Evolutionary conservation across 768 basidiomycete genomes (phyloP).

Genomic region (Suillus alpinus): DNA sequence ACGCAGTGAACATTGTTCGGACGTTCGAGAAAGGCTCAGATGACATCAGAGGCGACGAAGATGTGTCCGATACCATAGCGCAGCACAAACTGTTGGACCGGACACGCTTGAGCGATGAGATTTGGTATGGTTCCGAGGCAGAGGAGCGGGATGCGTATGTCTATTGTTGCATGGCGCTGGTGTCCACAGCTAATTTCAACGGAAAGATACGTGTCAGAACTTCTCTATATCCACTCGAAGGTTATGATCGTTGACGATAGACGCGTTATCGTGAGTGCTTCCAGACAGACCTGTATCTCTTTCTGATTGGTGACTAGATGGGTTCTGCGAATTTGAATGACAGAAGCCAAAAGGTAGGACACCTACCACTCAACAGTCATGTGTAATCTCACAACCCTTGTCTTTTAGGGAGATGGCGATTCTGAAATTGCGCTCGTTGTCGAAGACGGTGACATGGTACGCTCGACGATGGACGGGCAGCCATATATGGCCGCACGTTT

Average conservation of each 20-base stretch:
- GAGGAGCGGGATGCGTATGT: slow-evolving; percentile 82
- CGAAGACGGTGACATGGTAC: slow-evolving; percentile 81
- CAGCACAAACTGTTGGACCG: slow-evolving; percentile 74
- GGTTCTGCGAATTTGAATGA: slow-evolving; percentile 95
- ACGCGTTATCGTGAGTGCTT: slow-evolving; percentile 71
- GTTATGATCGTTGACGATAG: slow-evolving; percentile 94
- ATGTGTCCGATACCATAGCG: slow-evolving; percentile 72
- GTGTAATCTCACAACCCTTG: neutral
- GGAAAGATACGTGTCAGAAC: slow-evolving; percentile 71
- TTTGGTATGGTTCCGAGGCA: slow-evolving; percentile 80
- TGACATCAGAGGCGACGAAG: slow-evolving; percentile 52
- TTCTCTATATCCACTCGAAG: slow-evolving; percentile 83
- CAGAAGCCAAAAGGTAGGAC: slow-evolving; percentile 67
- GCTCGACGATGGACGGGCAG: slow-evolving; percentile 74
- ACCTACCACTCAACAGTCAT: neutral
- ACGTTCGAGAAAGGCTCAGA: slow-evolving; percentile 69
- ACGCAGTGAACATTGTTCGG: slow-evolving; percentile 65
- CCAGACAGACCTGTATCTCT: neutral
- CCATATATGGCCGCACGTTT: slow-evolving; percentile 74
- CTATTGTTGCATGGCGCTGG: slow-evolving; percentile 2
- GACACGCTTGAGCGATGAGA: slow-evolving; percentile 66
- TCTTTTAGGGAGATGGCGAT: slow-evolving; percentile 77
- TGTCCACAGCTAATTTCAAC: slow-evolving; percentile 3
- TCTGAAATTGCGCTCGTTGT: slow-evolving; percentile 93
- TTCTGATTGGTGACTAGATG: slow-evolving; percentile 48